Conservation (phyloP, 2,329 filamentous ascomycete species). For the Aspergillus niger region DNA sequence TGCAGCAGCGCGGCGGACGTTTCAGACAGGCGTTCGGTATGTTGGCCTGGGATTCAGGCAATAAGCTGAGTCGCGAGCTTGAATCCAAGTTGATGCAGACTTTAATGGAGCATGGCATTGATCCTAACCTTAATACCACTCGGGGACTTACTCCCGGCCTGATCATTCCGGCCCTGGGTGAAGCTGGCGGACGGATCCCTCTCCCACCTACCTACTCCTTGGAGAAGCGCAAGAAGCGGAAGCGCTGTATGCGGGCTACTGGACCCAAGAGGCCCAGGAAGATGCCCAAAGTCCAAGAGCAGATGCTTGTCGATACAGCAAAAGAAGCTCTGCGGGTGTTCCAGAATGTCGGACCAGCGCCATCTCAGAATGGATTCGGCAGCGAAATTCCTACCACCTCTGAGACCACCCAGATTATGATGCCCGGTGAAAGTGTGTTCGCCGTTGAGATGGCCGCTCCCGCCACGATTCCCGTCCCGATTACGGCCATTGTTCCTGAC, state of each 20-base stretch:
- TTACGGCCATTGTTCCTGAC: neutral
- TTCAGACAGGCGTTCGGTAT: slow-evolving; percentile 31
- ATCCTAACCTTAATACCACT: slow-evolving; percentile 20
- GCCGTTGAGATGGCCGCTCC: neutral
- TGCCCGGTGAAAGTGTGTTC: no score
- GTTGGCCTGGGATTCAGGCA: slow-evolving; percentile 31
- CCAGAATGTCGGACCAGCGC: neutral
- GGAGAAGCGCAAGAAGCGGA: neutral
- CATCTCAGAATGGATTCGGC: neutral
- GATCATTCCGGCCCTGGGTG: slow-evolving; percentile 22
- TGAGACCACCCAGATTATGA: no score
- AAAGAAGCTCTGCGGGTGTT: neutral
- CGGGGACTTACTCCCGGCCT: slow-evolving; percentile 27
- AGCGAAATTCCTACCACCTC: neutral
- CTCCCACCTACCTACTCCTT: slow-evolving; percentile 11
- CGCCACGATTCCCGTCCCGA: neutral
- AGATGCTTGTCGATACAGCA: neutral
- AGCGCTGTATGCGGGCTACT: neutral
- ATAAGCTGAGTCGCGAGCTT: slow-evolving; percentile 22
- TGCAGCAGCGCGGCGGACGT: slow-evolving; percentile 31
- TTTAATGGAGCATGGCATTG: slow-evolving; percentile 13
- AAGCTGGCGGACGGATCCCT: slow-evolving; percentile 23
- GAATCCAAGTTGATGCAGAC: slow-evolving; percentile 8
- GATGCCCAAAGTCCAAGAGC: neutral
- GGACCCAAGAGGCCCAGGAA: neutral